phyloP scores from a whole-genome alignment of 345 rosid genomes.

The Turnera subulata region DNA sequence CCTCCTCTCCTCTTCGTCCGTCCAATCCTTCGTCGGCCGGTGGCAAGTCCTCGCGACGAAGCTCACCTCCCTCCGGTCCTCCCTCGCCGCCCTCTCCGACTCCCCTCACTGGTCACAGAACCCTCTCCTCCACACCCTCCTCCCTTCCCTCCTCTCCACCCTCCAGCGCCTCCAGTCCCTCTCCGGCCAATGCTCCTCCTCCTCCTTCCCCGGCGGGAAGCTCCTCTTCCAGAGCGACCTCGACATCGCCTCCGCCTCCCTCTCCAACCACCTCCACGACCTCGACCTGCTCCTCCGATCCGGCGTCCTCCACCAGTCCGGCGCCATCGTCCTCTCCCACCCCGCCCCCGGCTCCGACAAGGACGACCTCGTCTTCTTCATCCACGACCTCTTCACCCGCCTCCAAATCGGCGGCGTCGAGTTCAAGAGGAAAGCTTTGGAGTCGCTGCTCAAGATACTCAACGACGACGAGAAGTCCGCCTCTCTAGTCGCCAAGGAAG shows the following conservation, averaged over 20 bases:
- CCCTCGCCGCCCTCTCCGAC: conserved; percentile 53
- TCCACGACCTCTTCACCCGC: conserved; percentile 73
- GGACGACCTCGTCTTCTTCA: conserved; percentile 52
- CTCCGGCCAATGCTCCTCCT: conserved; percentile 46
- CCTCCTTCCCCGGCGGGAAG: conserved; percentile 63
- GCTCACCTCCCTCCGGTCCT: conserved; percentile 48
- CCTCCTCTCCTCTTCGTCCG: conserved; percentile 51
- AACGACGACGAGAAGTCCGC: conserved; percentile 53
- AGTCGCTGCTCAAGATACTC: conserved; percentile 62
- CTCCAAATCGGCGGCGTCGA: conserved; percentile 76
- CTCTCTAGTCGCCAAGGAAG: conserved; percentile 58
- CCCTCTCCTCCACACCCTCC: conserved; percentile 66
- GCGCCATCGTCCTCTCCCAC: conserved; percentile 66
- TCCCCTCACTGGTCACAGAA: conserved; percentile 72
- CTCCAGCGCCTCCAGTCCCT: conserved; percentile 73
- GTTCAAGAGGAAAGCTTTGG: conserved; percentile 68
- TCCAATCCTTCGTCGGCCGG: conserved; percentile 62
- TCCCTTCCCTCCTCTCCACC: conserved; percentile 61
- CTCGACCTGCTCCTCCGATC: conserved; percentile 76
- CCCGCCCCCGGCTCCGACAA: conserved; percentile 52
- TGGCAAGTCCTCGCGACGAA: conserved; percentile 69
- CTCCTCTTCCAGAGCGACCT: conserved; percentile 87
- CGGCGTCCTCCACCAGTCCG: conserved; percentile 67
- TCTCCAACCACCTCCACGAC: conserved; percentile 53
- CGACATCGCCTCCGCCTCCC: conserved; percentile 63